Evolutionary conservation across 1,139 yeast species (phyloP).

Genomic region (Diutina siamensis): DNA sequence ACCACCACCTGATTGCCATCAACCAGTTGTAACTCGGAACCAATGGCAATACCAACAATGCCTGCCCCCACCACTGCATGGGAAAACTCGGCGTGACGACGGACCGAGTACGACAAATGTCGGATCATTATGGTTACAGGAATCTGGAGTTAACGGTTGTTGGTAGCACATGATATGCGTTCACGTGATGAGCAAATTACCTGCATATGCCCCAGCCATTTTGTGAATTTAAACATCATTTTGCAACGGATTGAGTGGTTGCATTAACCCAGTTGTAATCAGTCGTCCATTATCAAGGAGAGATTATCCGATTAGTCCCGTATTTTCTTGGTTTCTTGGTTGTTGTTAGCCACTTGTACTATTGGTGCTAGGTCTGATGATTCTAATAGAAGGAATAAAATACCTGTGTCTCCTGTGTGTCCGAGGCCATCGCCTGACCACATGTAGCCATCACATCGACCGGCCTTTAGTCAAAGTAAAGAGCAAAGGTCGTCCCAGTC

Average conservation of each 20-base stretch:
- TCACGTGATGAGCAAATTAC: not conserved
- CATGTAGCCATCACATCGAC: slow-evolving; percentile 61
- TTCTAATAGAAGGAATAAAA: slow-evolving; percentile 71
- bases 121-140: not conserved
- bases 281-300: too few species aligned
- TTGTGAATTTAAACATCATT: too few species aligned
- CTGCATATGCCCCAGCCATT: too few species aligned
- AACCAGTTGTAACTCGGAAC: slow-evolving; percentile 46
- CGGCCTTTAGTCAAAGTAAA: slow-evolving; percentile 81
- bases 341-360: too few species aligned
- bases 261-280: too few species aligned
- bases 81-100: slow-evolving; percentile 40
- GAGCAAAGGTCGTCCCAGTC: slow-evolving; percentile 70
- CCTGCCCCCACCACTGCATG: slow-evolving; percentile 87
- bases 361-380: too few species aligned
- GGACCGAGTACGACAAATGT: not conserved
- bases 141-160: not conserved
- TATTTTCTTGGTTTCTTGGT: too few species aligned
- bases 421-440: slow-evolving; percentile 83
- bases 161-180: not conserved
- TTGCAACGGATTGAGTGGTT: too few species aligned
- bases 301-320: too few species aligned
- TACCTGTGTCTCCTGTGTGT: slow-evolving; percentile 89
- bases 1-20: slow-evolving; percentile 37
- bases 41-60: slow-evolving; percentile 75